These are phyloP conservation scores for Podila clonocystis DNA, from an alignment of 192 early-diverging fungal genomes.

Conservation along the genomic window DNA sequence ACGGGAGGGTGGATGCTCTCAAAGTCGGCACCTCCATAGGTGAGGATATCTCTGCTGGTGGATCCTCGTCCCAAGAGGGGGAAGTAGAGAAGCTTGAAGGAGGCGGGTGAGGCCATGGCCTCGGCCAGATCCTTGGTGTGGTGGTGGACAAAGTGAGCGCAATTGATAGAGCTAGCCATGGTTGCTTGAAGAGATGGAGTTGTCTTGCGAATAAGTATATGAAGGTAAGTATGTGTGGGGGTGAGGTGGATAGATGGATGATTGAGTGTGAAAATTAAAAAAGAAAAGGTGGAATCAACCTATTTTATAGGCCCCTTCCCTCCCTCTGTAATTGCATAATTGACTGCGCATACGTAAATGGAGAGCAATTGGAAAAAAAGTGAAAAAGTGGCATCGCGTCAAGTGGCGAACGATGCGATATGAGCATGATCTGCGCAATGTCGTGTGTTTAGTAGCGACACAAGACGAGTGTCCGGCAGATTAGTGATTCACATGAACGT, in stretches of 20 bases:
- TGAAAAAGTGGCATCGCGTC: no score
- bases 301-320: no score
- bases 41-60: slow-evolving; percentile 8
- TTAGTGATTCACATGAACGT: no score
- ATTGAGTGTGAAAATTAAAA: no score
- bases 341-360: no score
- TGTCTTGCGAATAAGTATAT: not conserved
- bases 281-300: not conserved
- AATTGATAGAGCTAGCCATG: not conserved
- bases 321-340: no score
- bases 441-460: no score
- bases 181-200: not conserved
- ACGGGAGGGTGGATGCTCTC: not conserved
- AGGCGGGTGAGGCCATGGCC: not conserved
- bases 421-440: no score
- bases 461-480: no score
- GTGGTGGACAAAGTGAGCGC: not conserved
- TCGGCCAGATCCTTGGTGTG: not conserved
- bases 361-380: no score
- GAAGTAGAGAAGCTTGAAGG: slow-evolving; percentile 19
- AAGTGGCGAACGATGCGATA: no score
- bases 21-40: not conserved
- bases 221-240: not conserved
- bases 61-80: not conserved
- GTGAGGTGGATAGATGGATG: not conserved